Evolutionary conservation across 768 basidiomycete genomes (phyloP), one percentile per base, ranked within the genome.

Genomic region (Butyriboletus loyo): DNA sequence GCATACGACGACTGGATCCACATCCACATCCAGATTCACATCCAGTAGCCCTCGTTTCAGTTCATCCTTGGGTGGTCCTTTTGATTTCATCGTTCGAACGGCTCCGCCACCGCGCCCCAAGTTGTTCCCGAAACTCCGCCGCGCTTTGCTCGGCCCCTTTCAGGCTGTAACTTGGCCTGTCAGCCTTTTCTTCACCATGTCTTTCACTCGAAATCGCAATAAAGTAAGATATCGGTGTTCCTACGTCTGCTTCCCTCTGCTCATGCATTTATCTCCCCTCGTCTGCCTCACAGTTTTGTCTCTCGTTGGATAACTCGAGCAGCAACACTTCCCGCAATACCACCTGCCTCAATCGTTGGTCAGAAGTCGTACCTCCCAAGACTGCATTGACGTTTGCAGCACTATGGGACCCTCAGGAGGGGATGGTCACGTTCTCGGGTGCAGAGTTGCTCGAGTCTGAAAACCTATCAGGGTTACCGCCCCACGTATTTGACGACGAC

Each of bases 311-410:
- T 35, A 36, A 46, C 28, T 40, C 60, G 34, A 31, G 49, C 40
- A 43, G 47, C 7, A 53, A 37, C 17, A 41, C 50, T 13, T 50
- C 61, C 21, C 59, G 39, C 44, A 48, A 19, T 21, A 56, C 57
- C 19, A 13, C 21, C 32, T 50, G 52, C n/a, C 55, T 63, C 38
- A 64, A 60, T 44, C 76, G 80, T 32, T 84, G 81, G 83, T 83
- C 82, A 14, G 77, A 82, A 27, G 66, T 83, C 41, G 71, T 82
- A 7, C 81, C 82, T 17, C 80, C 83, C 5, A 77, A 79, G 49
- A 69, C 78, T 25, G 81, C 76, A 3, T 68, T 84, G 54, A 81
- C 77, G 3, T 85, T 85, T 57, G 83, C 80, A 5, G 80, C 81
- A 7, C 63, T 84, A 30, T 85, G 79, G 78, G 81, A 83, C 53